These are phyloP conservation scores for Paecilomyces dactylethromorphus DNA, from an alignment of 2,329 filamentous ascomycete species.

Conservation along the genomic window DNA sequence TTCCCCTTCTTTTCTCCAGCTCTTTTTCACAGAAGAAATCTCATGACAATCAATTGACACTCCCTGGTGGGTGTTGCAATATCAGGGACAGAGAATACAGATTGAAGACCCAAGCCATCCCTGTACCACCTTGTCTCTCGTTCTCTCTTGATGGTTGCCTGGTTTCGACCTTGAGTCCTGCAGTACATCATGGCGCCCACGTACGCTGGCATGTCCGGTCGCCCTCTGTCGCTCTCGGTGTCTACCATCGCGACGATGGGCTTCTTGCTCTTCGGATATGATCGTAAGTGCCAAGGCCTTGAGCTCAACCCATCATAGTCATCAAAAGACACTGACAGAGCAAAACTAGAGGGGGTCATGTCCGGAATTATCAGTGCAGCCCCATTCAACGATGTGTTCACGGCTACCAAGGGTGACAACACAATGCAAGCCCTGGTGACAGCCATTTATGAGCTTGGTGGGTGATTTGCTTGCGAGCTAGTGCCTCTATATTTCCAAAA, in stretches of 20 bases:
- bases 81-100: not conserved
- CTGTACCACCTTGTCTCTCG: not conserved
- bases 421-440: constrained; percentile 44
- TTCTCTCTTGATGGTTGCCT: not conserved
- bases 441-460: constrained; percentile 44
- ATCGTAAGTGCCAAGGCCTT: constrained; percentile 32
- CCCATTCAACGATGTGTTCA: constrained; percentile 27
- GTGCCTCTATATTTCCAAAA: not conserved
- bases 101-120: not conserved
- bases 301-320: not conserved
- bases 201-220: constrained; percentile 55
- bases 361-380: constrained; percentile 30
- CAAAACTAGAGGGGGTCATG: constrained; percentile 28
- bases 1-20: not conserved
- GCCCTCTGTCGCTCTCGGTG: constrained; percentile 49
- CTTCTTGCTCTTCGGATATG: constrained; percentile 56
- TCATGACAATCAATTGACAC: not conserved
- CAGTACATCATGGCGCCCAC: constrained; percentile 43
- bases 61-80: not conserved
- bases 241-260: constrained; percentile 60
- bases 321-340: not conserved
- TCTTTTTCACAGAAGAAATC: not conserved
- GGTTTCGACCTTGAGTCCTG: not conserved
- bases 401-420: constrained; percentile 28
- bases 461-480: not conserved